phyloP scores from a whole-genome alignment of 768 basidiomycete species.

The Scleroderma bovista region DNA sequence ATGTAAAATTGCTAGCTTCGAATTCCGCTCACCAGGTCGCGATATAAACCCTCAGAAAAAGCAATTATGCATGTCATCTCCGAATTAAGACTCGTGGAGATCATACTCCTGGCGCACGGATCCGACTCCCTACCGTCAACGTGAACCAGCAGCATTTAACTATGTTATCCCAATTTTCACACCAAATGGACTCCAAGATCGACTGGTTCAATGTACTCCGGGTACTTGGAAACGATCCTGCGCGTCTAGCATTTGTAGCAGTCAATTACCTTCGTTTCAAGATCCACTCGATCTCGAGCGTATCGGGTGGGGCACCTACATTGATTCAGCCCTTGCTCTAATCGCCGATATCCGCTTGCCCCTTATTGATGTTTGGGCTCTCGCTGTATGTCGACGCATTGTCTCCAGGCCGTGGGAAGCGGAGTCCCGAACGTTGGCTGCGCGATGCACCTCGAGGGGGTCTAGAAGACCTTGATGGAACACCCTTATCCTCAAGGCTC shows the following conservation, averaged over 20 bases:
- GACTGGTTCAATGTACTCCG: conserved; percentile 21
- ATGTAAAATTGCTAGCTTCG: conserved; percentile 20
- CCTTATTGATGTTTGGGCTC: conserved; percentile 19
- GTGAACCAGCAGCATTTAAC: conserved; percentile 27
- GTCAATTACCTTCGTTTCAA: conserved; percentile 21
- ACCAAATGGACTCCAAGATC: conserved; percentile 13
- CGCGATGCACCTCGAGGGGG: conserved; percentile 16
- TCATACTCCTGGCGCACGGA: conserved; percentile 12
- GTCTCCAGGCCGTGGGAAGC: conserved; percentile 11
- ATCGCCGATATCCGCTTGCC: conserved; percentile 13
- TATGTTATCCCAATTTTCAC: conserved; percentile 21
- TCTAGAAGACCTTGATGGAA: conserved; percentile 20
- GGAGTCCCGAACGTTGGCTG: conserved; percentile 9
- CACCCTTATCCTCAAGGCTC: conserved; percentile 23
- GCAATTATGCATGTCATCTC: conserved; percentile 25
- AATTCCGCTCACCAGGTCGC: conserved; percentile 27
- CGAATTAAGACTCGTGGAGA: conserved; percentile 24
- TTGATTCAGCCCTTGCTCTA: conserved; percentile 16
- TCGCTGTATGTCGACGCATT: conserved; percentile 20
- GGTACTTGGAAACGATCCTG: conserved; percentile 15
- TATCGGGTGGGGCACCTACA: conserved; percentile 26
- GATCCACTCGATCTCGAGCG: conserved; percentile 16
- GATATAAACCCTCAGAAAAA: conserved; percentile 16
- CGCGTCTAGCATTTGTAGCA: conserved; percentile 13
- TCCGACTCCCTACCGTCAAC: conserved; percentile 8